Evolutionary conservation across 257 asterid genomes (phyloP).

Genomic region (Misopates orontium): DNA sequence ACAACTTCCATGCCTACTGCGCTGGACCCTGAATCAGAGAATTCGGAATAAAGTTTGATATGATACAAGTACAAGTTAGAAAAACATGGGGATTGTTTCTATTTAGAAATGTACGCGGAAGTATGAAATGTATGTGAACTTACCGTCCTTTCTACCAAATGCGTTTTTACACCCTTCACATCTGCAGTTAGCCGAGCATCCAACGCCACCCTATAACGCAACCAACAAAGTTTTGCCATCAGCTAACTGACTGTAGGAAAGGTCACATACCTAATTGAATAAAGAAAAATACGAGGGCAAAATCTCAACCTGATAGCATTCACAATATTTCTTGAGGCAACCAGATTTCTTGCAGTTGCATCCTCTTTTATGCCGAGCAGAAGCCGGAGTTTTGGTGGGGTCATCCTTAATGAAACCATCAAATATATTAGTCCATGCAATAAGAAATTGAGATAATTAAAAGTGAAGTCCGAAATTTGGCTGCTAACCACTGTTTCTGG

Average conservation of each 20-base stretch:
- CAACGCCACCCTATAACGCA: constrained; percentile 55
- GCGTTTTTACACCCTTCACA: constrained; percentile 65
- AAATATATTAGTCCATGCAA: not conserved
- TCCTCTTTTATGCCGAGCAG: constrained; percentile 70
- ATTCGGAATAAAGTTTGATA: constrained; percentile 13
- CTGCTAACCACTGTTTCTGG: constrained; percentile 43
- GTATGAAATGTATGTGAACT: constrained; percentile 10
- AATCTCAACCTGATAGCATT: constrained; percentile 59
- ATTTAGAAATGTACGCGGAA: not conserved
- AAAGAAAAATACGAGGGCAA: not conserved
- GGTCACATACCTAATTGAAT: not conserved
- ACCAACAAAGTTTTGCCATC: constrained; percentile 9
- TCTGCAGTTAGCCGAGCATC: constrained; percentile 69
- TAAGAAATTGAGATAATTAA: not conserved
- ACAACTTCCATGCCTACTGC: constrained; percentile 45
- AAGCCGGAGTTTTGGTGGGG: constrained; percentile 54
- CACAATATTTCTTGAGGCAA: constrained; percentile 67
- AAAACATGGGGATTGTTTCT: too few species aligned
- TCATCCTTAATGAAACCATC: constrained; percentile 39
- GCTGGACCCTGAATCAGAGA: constrained; percentile 41
- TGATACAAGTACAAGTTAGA: not conserved
- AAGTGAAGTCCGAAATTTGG: not conserved
- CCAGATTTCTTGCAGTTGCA: constrained; percentile 76
- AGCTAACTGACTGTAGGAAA: constrained; percentile 13
- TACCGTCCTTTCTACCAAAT: constrained; percentile 64